Evolutionary conservation across 495 filamentous ascomycete genomes (phyloP).

Genomic region (Durotheca rogersii): DNA sequence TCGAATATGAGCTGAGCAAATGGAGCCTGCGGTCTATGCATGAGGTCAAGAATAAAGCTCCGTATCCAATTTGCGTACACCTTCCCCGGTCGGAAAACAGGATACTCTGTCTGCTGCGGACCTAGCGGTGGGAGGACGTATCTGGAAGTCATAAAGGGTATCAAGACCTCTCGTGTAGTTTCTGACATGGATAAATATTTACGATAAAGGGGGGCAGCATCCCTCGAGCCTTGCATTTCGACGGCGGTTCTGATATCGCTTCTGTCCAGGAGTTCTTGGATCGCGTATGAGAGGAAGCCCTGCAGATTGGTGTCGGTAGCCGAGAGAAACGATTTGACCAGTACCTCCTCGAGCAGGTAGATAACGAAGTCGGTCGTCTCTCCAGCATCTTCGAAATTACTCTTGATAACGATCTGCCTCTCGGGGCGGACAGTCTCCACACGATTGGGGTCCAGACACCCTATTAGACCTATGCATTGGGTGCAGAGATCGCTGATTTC

Average conservation of each 20-base stretch:
- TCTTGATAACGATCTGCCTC: constrained; percentile 74
- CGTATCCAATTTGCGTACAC: constrained; percentile 79
- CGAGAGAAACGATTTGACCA: constrained; percentile 88
- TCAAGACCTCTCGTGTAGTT: constrained; percentile 71
- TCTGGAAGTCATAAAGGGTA: constrained; percentile 80
- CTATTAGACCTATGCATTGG: constrained; percentile 79
- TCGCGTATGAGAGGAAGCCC: constrained; percentile 86
- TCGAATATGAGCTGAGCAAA: constrained; percentile 74
- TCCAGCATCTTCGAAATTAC: constrained; percentile 76
- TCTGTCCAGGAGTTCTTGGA: constrained; percentile 85
- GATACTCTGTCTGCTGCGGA: constrained; percentile 63
- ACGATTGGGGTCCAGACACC: constrained; percentile 87
- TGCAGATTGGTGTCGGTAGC: constrained; percentile 82
- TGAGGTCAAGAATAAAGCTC: constrained; percentile 73
- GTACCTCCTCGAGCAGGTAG: constrained; percentile 78
- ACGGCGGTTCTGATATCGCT: constrained; percentile 66
- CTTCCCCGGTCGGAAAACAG: constrained; percentile 64
- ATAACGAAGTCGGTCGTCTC: constrained; percentile 86
- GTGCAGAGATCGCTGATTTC: constrained; percentile 72
- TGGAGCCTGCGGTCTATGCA: constrained; percentile 67
- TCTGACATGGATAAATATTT: constrained; percentile 78
- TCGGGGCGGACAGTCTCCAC: constrained; percentile 78
- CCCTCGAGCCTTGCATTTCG: constrained; percentile 29
- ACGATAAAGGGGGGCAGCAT: constrained; percentile 57
- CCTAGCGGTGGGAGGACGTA: constrained; percentile 67